phyloP scores from a whole-genome alignment of 495 filamentous ascomycete species.

The Annulohypoxylon bovei region DNA sequence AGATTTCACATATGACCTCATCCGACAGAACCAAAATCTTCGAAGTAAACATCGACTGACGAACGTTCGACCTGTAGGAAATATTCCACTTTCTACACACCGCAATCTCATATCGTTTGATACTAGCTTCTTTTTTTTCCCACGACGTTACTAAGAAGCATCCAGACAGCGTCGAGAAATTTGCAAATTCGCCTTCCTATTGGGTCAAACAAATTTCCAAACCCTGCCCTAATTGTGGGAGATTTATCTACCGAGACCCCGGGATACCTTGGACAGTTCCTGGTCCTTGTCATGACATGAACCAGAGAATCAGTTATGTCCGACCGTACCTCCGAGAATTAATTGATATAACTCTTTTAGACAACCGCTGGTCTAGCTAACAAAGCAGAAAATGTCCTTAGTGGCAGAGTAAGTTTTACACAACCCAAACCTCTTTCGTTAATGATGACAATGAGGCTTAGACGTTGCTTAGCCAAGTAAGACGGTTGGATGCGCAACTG shows the following conservation, averaged over 20 bases:
- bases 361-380: conserved; percentile 12
- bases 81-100: conserved; percentile 11
- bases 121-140: not conserved
- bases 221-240: conserved; percentile 14
- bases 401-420: conserved; percentile 68
- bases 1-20: conserved; percentile 37
- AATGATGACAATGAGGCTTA: conserved; percentile 24
- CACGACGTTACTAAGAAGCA: not conserved
- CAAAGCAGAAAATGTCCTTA: conserved; percentile 65
- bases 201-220: conserved; percentile 15
- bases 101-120: conserved; percentile 35
- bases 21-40: conserved; percentile 6
- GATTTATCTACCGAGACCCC: not conserved
- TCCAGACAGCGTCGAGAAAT: conserved; percentile 4
- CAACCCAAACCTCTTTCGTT: conserved; percentile 10
- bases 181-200: conserved; percentile 19
- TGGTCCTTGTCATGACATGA: conserved; percentile 32
- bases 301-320: conserved; percentile 28
- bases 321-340: conserved; percentile 22
- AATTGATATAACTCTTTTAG: conserved; percentile 39
- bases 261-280: conserved; percentile 11
- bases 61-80: conserved; percentile 33
- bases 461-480: conserved; percentile 71
- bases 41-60: conserved; percentile 36
- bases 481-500: conserved; percentile 79